Evolutionary conservation across 257 asterid species (phyloP).

Genomic region (Petunia secreta): DNA sequence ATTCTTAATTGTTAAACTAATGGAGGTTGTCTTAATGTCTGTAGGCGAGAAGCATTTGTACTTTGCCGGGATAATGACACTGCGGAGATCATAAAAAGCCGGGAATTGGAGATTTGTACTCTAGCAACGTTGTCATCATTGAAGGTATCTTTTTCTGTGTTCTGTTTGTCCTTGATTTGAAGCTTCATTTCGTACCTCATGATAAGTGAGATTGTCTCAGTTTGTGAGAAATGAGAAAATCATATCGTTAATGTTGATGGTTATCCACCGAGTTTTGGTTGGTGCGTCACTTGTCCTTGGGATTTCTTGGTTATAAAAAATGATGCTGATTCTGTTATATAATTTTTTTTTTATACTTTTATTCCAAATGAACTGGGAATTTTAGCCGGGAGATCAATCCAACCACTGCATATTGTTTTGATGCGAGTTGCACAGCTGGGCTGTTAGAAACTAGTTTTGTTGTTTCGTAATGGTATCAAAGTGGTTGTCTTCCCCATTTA

Average conservation of each 20-base stretch:
- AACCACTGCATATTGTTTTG: not conserved
- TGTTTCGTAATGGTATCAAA: too few species aligned
- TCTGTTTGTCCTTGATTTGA: not conserved
- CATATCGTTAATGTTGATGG: not conserved
- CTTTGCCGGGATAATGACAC: slow-evolving; percentile 65
- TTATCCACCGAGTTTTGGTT: not conserved
- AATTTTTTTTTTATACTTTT: not conserved
- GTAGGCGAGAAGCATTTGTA: slow-evolving; percentile 76
- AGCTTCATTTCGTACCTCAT: not conserved
- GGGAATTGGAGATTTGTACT: slow-evolving; percentile 70
- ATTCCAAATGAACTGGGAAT: not conserved
- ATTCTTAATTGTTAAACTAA: not conserved
- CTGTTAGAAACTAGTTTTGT: too few species aligned
- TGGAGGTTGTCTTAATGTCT: slow-evolving; percentile 10
- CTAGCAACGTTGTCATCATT: slow-evolving; percentile 76
- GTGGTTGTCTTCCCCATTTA: too few species aligned
- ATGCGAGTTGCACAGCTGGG: too few species aligned
- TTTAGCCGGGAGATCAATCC: not conserved
- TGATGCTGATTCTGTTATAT: too few species aligned
- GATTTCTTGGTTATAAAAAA: too few species aligned
- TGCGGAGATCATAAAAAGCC: slow-evolving; percentile 48
- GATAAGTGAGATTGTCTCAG: not conserved
- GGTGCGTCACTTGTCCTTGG: too few species aligned
- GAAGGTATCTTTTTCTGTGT: slow-evolving; percentile 47
- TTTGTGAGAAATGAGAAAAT: not conserved